These are phyloP conservation scores for Babesia bovis DNA, from an alignment of 169 alveolate genomes.

Conservation along the genomic window DNA sequence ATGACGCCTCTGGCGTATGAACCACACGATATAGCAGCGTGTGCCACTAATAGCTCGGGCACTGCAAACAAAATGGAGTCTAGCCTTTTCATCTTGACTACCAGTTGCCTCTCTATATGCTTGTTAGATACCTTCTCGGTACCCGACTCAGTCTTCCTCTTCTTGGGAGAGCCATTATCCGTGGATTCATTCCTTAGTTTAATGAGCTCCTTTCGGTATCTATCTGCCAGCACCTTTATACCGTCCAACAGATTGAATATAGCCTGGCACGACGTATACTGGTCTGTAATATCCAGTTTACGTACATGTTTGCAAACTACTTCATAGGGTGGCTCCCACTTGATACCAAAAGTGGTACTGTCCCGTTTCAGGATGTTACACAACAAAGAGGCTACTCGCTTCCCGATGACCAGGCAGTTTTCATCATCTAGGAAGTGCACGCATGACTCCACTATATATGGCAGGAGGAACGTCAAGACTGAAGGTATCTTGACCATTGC, in stretches of 20 bases:
- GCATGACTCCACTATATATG: constrained; percentile 41
- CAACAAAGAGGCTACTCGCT: constrained; percentile 43
- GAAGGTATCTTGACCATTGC: constrained; percentile 54
- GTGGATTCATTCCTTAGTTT: not conserved
- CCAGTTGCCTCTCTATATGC: not conserved
- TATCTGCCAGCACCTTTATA: constrained; percentile 26
- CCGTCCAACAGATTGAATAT: constrained; percentile 46
- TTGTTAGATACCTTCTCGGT: not conserved
- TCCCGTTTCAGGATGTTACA: constrained; percentile 47
- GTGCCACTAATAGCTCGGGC: constrained; percentile 46
- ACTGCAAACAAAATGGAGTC: constrained; percentile 26
- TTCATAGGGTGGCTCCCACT: constrained; percentile 48
- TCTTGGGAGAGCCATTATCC: not conserved
- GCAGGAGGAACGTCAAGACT: constrained; percentile 43
- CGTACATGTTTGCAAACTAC: not conserved
- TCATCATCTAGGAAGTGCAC: constrained; percentile 23
- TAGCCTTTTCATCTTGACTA: not conserved
- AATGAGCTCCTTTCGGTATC: constrained; percentile 4
- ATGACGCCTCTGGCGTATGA: constrained; percentile 59
- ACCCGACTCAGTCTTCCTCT: constrained; percentile 1
- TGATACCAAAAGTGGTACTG: constrained; percentile 47
- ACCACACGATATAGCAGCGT: constrained; percentile 63
- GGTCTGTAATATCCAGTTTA: constrained; percentile 22
- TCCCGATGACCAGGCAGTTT: constrained; percentile 39
- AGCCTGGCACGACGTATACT: constrained; percentile 56